A percentile compares a stretch with the other conserved stretches of the same genome.
These are phyloP conservation scores for Trichoderma sp. DNA, from an alignment of 2,329 filamentous ascomycete genomes.

Conservation along the genomic window DNA sequence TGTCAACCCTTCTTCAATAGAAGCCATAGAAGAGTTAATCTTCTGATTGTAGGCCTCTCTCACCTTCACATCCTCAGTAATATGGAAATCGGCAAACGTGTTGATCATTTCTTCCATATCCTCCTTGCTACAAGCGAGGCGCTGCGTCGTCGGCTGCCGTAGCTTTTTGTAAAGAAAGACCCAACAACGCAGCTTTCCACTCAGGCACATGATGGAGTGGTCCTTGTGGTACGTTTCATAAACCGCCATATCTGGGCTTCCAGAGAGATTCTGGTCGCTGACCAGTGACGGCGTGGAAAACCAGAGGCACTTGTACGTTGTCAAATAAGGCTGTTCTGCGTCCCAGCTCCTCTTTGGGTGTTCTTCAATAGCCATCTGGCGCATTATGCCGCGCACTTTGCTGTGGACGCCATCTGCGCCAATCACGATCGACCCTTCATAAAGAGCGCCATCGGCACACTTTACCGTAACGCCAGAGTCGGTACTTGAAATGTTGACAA, in stretches of 20 bases:
- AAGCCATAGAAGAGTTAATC: neutral
- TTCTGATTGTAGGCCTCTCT: neutral
- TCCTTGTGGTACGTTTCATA: conserved; percentile 32
- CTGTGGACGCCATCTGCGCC: conserved; percentile 47
- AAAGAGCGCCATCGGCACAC: conserved; percentile 38
- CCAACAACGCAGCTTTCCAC: conserved; percentile 32
- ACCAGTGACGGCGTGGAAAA: conserved; percentile 29
- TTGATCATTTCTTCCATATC: neutral
- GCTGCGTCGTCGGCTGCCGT: neutral
- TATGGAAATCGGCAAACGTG: neutral
- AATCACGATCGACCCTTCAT: conserved; percentile 41
- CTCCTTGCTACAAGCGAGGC: neutral
- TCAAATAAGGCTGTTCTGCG: conserved; percentile 18
- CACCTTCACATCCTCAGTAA: neutral
- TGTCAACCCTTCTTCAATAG: neutral
- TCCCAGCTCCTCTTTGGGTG: neutral
- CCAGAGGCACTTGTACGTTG: conserved; percentile 34
- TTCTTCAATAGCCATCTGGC: conserved; percentile 30
- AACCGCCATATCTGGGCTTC: neutral
- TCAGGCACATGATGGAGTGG: conserved; percentile 33
- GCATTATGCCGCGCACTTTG: conserved; percentile 38
- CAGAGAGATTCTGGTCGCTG: neutral
- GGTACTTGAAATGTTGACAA: conserved; percentile 29
- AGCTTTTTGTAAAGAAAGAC: conserved; percentile 36
- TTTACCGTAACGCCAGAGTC: conserved; percentile 33